phyloP scores from a whole-genome alignment of 129 eudicot genomes.

The Sambucus nigra region DNA sequence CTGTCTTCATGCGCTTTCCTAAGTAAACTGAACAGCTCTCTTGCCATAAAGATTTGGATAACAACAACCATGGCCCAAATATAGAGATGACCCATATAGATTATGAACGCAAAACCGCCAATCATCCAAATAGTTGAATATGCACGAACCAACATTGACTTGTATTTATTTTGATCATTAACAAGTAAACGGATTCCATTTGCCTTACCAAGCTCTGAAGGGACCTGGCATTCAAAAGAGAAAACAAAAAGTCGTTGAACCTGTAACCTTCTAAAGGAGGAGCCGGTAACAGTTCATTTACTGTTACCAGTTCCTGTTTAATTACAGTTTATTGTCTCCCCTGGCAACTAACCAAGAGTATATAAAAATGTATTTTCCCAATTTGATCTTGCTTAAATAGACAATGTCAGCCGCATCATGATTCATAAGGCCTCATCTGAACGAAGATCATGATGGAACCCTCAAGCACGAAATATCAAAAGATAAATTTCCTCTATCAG shows the following conservation, averaged over 20 bases:
- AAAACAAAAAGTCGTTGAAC: neutral
- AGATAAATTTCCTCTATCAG: neutral
- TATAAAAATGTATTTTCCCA: neutral
- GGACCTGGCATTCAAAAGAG: slow-evolving; percentile 36
- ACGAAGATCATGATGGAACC: neutral
- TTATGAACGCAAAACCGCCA: slow-evolving; percentile 73
- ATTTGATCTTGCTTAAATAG: neutral
- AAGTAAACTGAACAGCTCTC: slow-evolving; percentile 71
- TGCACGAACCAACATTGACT: slow-evolving; percentile 73
- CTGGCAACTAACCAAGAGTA: too few relatives aligned
- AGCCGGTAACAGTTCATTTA: too few relatives aligned
- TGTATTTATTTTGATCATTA: slow-evolving; percentile 72
- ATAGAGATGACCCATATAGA: slow-evolving; percentile 97
- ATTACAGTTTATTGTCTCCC: neutral
- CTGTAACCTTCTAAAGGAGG: neutral
- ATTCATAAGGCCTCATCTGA: neutral
- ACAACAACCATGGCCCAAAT: slow-evolving; percentile 92
- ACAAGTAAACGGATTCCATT: slow-evolving; percentile 60
- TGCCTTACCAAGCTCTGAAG: slow-evolving; percentile 42
- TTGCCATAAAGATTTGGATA: slow-evolving; percentile 90
- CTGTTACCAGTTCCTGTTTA: neutral
- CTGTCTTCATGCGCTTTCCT: slow-evolving; percentile 70
- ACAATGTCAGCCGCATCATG: neutral
- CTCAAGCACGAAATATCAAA: neutral
- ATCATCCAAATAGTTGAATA: slow-evolving; percentile 93